Evolutionary conservation across 2,329 filamentous ascomycete species (phyloP).

Genomic region (Aureobasidium sp.): DNA sequence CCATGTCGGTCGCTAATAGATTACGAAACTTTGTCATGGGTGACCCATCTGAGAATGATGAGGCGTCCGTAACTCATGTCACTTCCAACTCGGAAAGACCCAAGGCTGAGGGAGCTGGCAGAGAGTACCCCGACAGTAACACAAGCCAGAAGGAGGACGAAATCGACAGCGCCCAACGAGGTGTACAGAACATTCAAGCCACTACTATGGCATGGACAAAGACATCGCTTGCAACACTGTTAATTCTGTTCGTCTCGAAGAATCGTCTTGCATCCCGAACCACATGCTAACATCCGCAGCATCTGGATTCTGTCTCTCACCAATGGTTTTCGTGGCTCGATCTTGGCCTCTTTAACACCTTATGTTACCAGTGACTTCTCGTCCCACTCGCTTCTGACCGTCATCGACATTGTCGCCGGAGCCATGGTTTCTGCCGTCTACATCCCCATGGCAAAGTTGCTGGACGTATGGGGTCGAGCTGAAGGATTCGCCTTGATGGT

Average conservation of each 20-base stretch:
- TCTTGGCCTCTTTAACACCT: slow-evolving; percentile 32
- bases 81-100: neutral
- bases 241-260: slow-evolving; percentile 29
- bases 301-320: slow-evolving; percentile 43
- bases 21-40: neutral
- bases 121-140: neutral
- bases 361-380: slow-evolving; percentile 46
- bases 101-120: neutral
- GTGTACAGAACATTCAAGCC: slow-evolving; percentile 35
- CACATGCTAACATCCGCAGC: slow-evolving; percentile 24
- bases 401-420: slow-evolving; percentile 49
- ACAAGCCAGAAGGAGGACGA: neutral
- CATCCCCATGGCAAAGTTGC: slow-evolving; percentile 58
- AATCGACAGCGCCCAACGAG: slow-evolving; percentile 27
- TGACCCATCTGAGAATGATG: neutral
- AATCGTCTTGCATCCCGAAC: neutral
- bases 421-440: slow-evolving; percentile 55
- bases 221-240: slow-evolving; percentile 30
- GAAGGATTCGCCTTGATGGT: slow-evolving; percentile 54
- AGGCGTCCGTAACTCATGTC: neutral
- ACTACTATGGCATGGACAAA: slow-evolving; percentile 36
- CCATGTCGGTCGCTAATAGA: neutral
- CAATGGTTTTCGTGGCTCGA: slow-evolving; percentile 39
- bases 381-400: slow-evolving; percentile 47
- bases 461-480: slow-evolving; percentile 61